Base-by-base conservation (phyloP, 495 filamentous ascomycete genomes). In the Penicillium manginii region DNA sequence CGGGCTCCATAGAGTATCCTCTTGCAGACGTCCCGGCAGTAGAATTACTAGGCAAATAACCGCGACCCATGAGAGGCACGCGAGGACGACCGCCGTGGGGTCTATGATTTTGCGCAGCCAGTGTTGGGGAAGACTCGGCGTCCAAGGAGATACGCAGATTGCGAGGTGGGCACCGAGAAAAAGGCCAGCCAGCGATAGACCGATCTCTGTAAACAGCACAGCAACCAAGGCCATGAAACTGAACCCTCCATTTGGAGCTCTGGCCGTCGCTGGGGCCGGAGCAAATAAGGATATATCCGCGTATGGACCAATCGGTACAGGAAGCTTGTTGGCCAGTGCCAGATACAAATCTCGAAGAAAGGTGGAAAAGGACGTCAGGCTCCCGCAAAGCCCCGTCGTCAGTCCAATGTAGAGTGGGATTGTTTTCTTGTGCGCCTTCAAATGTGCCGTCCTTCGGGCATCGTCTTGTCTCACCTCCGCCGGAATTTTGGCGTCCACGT, bases 301-400 rank as follows among this genome's bases (percentile, higher is more conserved):
- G 29, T 62, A 62, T 19, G 49, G 18, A 11, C 59, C 59, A 14
- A 58, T 32, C 10, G 79, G 76, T 64, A 75, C 72, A 0, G 81
- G 77, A 10, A 88, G 66, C 42, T 85, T 78, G 63, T 93, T 92
- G 2, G 86, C 85, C 10, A 93, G 64, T 2, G 88, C 85, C 8
- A 92, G 75, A 68, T 92, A 93, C 26, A 75, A 70, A 61, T 91
- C 91, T 3, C 91, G 83, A 48, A 90, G 85, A 68, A 93, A 93
- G 21, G 88, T 84, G 1, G 90, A 92, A 70, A 94, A 96, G 32
- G 86, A 89, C 3, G 91, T 96, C 47, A 94, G 84, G 50, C 84
- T 89, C 46, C 91, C 92, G 70, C 92, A 96, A 72, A 92, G 93
- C 18, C 92, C 91, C 3, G 89, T 91, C 0, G 91, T 83, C 3